These are phyloP conservation scores for Wickerhamiella qilinensis DNA, from an alignment of 805 yeast genomes.

Conservation along the genomic window DNA sequence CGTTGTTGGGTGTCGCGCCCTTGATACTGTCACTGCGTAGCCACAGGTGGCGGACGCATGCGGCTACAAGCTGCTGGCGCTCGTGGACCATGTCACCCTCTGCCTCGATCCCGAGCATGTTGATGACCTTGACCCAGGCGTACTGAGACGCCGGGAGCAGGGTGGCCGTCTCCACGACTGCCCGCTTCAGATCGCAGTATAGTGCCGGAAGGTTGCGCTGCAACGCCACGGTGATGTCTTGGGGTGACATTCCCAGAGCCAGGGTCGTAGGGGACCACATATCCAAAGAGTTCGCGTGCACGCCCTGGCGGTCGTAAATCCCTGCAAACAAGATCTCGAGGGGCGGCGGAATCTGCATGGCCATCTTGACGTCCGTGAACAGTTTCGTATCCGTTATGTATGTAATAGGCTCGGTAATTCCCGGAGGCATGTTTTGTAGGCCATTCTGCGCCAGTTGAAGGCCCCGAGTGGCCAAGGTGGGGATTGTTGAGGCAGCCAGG, in stretches of 20 bases:
- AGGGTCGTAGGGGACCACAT: not conserved
- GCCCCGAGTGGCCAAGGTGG: not conserved
- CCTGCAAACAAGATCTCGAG: not conserved
- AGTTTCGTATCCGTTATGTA: not conserved
- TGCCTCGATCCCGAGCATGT: not conserved
- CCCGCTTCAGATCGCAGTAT: not conserved
- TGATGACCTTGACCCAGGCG: not conserved
- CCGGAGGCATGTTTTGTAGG: not conserved
- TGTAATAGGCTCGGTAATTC: not conserved
- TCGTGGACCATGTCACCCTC: not conserved
- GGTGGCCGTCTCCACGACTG: not conserved
- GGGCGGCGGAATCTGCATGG: not conserved
- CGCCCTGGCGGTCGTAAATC: not conserved
- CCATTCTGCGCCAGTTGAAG: not conserved
- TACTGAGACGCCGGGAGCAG: not conserved
- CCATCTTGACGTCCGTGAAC: not conserved
- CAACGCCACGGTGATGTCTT: not conserved
- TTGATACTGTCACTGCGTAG: not conserved
- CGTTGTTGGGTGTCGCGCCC: not conserved
- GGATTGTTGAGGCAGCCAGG: not conserved
- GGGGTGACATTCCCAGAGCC: not conserved
- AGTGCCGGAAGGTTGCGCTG: not conserved
- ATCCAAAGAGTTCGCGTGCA: not conserved
- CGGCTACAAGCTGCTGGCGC: not conserved
- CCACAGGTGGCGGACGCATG: constrained; percentile 1